These are phyloP conservation scores for Camellia oleifera DNA, from an alignment of 179 eudicot genomes.

Conservation along the genomic window DNA sequence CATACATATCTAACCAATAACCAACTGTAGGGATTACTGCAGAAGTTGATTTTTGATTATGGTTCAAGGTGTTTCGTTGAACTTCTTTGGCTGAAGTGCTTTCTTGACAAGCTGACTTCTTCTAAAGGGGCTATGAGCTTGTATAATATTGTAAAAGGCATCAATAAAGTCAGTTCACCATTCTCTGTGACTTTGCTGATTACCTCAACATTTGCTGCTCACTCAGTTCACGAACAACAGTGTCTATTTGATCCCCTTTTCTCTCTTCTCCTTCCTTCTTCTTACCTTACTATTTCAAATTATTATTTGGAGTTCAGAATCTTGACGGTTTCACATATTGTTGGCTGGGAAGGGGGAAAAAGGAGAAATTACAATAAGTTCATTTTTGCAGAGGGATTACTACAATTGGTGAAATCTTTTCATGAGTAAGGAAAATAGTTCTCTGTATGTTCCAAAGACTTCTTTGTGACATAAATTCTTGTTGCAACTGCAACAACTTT, in stretches of 20 bases:
- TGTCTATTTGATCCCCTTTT: too few relatives aligned
- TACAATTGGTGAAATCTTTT: not conserved
- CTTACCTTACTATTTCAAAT: too few relatives aligned
- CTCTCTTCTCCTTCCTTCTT: too few relatives aligned
- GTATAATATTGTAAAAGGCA: not conserved
- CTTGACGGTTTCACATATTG: not conserved
- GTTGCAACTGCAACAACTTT: not conserved
- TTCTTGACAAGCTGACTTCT: not conserved
- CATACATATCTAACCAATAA: not conserved
- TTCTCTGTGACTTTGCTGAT: not conserved
- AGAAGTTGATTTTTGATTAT: not conserved
- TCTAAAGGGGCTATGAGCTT: not conserved
- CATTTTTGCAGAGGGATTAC: not conserved
- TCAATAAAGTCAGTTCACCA: not conserved
- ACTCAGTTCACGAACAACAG: not conserved
- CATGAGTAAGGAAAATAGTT: not conserved
- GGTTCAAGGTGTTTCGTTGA: not conserved
- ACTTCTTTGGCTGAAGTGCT: not conserved
- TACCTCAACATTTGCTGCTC: not conserved
- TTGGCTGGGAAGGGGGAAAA: not conserved
- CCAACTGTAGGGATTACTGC: not conserved
- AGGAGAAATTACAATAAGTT: not conserved
- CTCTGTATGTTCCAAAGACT: not conserved
- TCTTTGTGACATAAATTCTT: not conserved
- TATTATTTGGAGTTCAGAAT: too few relatives aligned